Evolutionary conservation across 441 rosid species (phyloP), one percentile per base, ranked within the genome.

Genomic region (Viola pubescens): DNA sequence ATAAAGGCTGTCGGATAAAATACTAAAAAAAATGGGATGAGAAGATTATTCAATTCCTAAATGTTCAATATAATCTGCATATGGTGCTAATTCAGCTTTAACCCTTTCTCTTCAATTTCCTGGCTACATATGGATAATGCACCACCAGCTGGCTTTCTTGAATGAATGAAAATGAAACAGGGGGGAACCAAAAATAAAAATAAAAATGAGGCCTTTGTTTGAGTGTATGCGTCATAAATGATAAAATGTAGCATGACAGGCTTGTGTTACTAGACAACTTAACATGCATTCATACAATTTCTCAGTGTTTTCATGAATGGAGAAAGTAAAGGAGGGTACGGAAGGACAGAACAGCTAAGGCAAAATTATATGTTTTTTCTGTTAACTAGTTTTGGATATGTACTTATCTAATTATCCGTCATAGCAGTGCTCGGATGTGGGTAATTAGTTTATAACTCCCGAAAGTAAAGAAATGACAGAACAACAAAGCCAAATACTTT

Each of bases 351-450:
- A 40, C 37, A 9, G 52, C 1, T 5, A 26, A 50, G 16, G 12
- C 10, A 58, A 4, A 0, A 39, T 38, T 55, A 4, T 44, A 39
- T 6, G 11, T 1, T 10, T 9, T 16, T 48, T 41, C 39, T 11
- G 45, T 47, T 48, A 3, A 51, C 53, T 37, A 37, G 13, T 7
- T 38, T 39, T 46, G 40, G 16, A 42, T 39, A 10, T 14, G 16
- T 10, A 14, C 37, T 52, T 37, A 8, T 55, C 54, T 48, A 51
- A 67, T 65, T 59, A 52, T 53, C 59, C 47, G 37, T 52, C 3
- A 39, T 1, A 53, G 64, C 52, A 16, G 42, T 0, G 13, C 7
- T 12, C 8, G 3, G 37, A 54, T 34, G 41, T 43, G 26, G 26
- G 1, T 19, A 19, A 19, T 19, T 19, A 19, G 26, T 13, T 7